These are phyloP conservation scores for Camptophora hylomeconis DNA, from an alignment of 2,329 filamentous ascomycete species.

Conservation along the genomic window DNA sequence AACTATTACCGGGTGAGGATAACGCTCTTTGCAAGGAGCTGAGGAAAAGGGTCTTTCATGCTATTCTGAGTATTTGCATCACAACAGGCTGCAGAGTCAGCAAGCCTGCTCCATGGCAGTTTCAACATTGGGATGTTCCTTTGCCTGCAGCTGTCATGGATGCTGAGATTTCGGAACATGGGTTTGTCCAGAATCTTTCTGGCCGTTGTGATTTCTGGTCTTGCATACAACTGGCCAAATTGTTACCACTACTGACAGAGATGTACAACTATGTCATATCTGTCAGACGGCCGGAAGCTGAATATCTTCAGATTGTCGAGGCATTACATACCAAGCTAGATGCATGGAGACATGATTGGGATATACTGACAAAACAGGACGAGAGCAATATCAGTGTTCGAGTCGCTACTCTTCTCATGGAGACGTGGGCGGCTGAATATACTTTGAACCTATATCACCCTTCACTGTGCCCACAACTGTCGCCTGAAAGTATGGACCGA, in stretches of 20 bases:
- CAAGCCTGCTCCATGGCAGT: constrained; percentile 59
- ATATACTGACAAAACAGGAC: constrained; percentile 24
- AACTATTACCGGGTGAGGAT: constrained; percentile 25
- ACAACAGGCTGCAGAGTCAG: constrained; percentile 65
- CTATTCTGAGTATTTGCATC: constrained; percentile 51
- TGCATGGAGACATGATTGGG: constrained; percentile 51
- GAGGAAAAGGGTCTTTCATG: constrained; percentile 68
- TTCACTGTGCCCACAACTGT: constrained; percentile 29
- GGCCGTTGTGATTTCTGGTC: constrained; percentile 55
- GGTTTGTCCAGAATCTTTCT: constrained; percentile 41
- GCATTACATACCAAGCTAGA: constrained; percentile 52
- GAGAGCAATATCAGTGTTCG: constrained; percentile 24
- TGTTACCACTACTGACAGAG: constrained; percentile 55
- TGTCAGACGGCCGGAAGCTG: constrained; percentile 47
- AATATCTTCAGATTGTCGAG: constrained; percentile 51
- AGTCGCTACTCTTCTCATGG: constrained; percentile 36
- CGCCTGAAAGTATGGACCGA: constrained; percentile 19
- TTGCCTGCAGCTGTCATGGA: constrained; percentile 61
- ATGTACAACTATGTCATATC: constrained; percentile 68
- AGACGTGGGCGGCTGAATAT: constrained; percentile 36
- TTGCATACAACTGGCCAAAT: constrained; percentile 52
- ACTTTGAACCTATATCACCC: constrained; percentile 41
- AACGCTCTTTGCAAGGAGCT: constrained; percentile 58
- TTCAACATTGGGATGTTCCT: constrained; percentile 62
- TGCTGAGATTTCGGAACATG: constrained; percentile 52